Percentiles rank a stretch among this genome's conserved stretches.
Evolutionary conservation across 2,329 filamentous ascomycete species (phyloP).

Genomic region (Fusarium liriodendri): DNA sequence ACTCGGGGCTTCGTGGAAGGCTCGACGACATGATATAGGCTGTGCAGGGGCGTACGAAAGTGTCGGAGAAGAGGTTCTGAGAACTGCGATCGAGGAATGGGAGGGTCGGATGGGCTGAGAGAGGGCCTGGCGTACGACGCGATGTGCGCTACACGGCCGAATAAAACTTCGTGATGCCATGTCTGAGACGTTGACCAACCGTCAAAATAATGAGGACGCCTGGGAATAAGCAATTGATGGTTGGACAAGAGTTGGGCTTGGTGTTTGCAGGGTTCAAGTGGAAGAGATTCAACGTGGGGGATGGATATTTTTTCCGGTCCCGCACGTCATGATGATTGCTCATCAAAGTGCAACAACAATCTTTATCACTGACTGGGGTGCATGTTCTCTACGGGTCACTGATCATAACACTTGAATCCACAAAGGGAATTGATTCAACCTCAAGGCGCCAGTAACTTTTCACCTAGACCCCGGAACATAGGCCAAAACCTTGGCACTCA

Average conservation of each 20-base stretch:
- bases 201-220: neutral
- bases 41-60: neutral
- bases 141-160: constrained; percentile 32
- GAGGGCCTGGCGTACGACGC: constrained; percentile 33
- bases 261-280: constrained; percentile 2
- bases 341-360: neutral
- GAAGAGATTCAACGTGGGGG: constrained; percentile 37
- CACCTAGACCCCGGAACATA: constrained; percentile 10
- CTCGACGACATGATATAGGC: constrained; percentile 4
- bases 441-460: constrained; percentile 27
- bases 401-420: neutral
- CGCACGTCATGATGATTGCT: constrained; percentile 43
- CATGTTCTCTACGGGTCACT: neutral
- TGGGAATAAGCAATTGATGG: neutral
- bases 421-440: constrained; percentile 21
- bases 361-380: neutral
- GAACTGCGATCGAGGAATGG: constrained; percentile 24
- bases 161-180: constrained; percentile 41
- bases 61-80: constrained; percentile 12
- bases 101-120: constrained; percentile 22
- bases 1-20: constrained; percentile 37
- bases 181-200: neutral
- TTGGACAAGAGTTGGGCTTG: neutral
- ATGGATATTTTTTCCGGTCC: constrained; percentile 40
- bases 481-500: neutral